Base-by-base conservation (phyloP, 129 eudicot species). In the Centrapalus pauciflorus region DNA sequence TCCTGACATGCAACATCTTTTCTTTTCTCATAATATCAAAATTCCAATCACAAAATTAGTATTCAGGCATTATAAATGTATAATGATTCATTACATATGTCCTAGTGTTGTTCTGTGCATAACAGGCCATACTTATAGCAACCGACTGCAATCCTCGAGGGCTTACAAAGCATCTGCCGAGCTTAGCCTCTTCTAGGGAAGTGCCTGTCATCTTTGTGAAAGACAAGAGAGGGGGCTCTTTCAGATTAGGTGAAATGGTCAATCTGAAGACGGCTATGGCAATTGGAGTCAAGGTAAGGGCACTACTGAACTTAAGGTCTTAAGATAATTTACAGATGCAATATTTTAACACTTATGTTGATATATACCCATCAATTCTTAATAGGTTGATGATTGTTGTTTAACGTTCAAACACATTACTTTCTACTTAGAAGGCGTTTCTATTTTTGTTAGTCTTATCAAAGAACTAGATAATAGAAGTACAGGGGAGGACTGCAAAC, bases 181-280 rank as follows among this genome's bases (percentile, higher is more conserved):
- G 66, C 74, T 69, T 91, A 78, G 94, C 96, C 27, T 66, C 85
- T 67, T 85, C 90, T 30, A 85, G 94, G 80, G 76, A 71, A 45
- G 98, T 91, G 40, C 85, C 96, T 2, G 80, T 91, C 46, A 79
- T 91, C 32, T 66, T 61, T 55, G 78, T 91, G 51, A 91, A 83
- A 70, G 90, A 91, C 66, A 74, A 66, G 49, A 82, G 76, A 57
- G 82, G 81, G 37, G 98, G 90, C 13, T 91, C 98, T 24, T 66
- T 85, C 24, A 81, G 77, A 68, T 75, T 91, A 51, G 98, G 98
- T 41, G 87, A 85, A 65, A 70, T 91, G 41, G 79, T 91, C 29
- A 81, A 85, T 72, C 46, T 87, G 49, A 91, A 81, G 79, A 91
- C 96, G 13, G 86, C 96, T 34, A 79, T 91, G 64, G 90, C 96